phyloP scores from a whole-genome alignment of 2,329 filamentous ascomycete genomes.

The Lasiodiplodia sp. region DNA sequence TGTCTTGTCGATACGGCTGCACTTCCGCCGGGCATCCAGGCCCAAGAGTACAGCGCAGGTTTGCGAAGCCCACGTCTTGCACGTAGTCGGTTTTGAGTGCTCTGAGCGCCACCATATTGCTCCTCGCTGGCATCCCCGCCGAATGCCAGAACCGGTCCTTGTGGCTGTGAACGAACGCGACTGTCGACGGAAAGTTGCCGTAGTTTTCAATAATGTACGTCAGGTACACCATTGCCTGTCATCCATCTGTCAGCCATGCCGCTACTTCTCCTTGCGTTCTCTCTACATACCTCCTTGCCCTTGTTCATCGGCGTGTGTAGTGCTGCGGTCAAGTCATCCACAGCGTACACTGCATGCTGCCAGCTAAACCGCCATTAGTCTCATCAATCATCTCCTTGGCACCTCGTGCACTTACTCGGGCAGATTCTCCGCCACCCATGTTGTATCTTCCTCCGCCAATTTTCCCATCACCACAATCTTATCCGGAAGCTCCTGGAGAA shows the following conservation, averaged over 20 bases:
- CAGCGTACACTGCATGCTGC: conserved; percentile 32
- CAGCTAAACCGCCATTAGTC: conserved; percentile 17
- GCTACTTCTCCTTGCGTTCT: background rate
- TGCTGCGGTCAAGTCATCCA: conserved; percentile 29
- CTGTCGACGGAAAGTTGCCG: conserved; percentile 33
- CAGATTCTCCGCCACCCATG: conserved; percentile 33
- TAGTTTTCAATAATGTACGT: conserved; percentile 39
- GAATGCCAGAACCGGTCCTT: conserved; percentile 31
- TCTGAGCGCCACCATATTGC: conserved; percentile 30
- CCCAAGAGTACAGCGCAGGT: conserved; percentile 47
- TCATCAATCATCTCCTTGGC: no score
- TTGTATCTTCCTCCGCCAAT: conserved; percentile 31
- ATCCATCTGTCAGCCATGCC: background rate
- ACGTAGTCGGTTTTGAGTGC: conserved; percentile 48
- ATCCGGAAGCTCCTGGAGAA: conserved; percentile 3
- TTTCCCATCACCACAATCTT: conserved; percentile 30
- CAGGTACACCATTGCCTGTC: conserved; percentile 36
- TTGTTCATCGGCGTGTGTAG: conserved; percentile 36
- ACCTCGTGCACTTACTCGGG: conserved; percentile 15
- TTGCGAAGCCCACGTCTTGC: conserved; percentile 48
- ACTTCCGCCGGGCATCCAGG: conserved; percentile 51
- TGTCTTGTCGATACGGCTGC: conserved; percentile 40
- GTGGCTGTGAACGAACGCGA: conserved; percentile 37
- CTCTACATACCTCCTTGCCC: conserved; percentile 33
- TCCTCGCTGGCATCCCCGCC: conserved; percentile 26